Evolutionary conservation across 139 green algal species (phyloP), one percentile per base, ranked within the genome.

Genomic region (Pleodorina starrii): DNA sequence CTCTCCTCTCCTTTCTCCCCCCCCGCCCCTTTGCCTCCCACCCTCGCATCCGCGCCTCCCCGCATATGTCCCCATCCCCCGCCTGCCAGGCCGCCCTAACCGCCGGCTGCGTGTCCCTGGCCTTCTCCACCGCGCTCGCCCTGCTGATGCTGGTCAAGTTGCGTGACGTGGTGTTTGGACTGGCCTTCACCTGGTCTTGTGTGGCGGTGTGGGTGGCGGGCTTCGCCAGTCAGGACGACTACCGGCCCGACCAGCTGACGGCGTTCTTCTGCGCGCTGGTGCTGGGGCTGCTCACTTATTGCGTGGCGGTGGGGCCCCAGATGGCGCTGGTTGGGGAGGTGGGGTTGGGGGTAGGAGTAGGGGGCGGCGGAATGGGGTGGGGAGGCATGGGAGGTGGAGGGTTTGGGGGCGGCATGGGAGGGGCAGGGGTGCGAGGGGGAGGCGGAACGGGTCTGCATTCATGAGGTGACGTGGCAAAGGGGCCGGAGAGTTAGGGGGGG

Each of bases 241-340:
- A 84, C 77, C 78, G 51, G 9, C 78, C 54, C 0, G 51, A 73
- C 35, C 78, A 86, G 79, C 38, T 86, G 57, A 40, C 75, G 9
- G 79, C 79, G 11, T 75, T 86, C 57, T 86, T 86, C 42, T 75
- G 57, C 29, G 79, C 57, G 14, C 59, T 86, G 38, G 79, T 86
- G 0, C 14, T 59, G 40, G 79, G 57, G 5, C 29, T 86, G 40
- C 57, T 86, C 27, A 75, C 79, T 2, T 86, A 76, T 40, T 75
- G 79, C 40, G 43, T 86, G 25, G 79, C 59, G 27, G 57, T 57
- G 38, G 79, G 57, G 11, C 79, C 79, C n/a, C 36, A 48, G 77
- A 5, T 66, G 48, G 77, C 50, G 50, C n/a, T 50, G 46, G 21
- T 46, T 27, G 46, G 11, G 27, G 29, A 7, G 25, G 10, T 32